Conservation (phyloP, 345 rosid species). For the Cochlearia excelsa region DNA sequence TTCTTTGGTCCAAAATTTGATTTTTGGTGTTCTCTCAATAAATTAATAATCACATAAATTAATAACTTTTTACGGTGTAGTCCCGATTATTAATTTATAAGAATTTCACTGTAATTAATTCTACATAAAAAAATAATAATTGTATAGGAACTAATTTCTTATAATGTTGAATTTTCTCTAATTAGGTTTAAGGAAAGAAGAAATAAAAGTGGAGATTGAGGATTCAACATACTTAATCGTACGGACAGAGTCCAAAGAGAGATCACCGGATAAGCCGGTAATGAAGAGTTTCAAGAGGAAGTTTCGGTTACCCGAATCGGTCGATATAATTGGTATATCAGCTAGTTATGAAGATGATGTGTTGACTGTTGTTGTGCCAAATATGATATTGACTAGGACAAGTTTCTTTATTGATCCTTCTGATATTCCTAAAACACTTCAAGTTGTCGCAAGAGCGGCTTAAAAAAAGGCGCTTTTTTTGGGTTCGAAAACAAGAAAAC, state of each 20-base stretch:
- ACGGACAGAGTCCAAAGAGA: constrained; percentile 49
- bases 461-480: too few relatives aligned
- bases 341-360: constrained; percentile 71
- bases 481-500: too few relatives aligned
- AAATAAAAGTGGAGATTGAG: constrained; percentile 73
- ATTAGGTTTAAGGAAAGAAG: constrained; percentile 72
- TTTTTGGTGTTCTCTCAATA: too few relatives aligned
- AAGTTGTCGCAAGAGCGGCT: constrained; percentile 82
- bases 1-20: too few relatives aligned
- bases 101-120: too few relatives aligned
- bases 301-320: constrained; percentile 59
- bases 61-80: too few relatives aligned
- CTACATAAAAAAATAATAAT: too few relatives aligned
- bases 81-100: too few relatives aligned
- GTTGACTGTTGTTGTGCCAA: constrained; percentile 62
- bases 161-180: too few relatives aligned
- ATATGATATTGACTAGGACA: constrained; percentile 42
- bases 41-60: too few relatives aligned
- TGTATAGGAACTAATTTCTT: too few relatives aligned
- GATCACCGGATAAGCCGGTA: constrained; percentile 35
- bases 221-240: constrained; percentile 63
- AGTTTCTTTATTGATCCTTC: constrained; percentile 52
- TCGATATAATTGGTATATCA: constrained; percentile 54
- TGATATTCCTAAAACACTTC: constrained; percentile 48
- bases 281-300: constrained; percentile 53